Conservation (phyloP, 2,329 filamentous ascomycete species). For the Diaporthe ilicicola region DNA sequence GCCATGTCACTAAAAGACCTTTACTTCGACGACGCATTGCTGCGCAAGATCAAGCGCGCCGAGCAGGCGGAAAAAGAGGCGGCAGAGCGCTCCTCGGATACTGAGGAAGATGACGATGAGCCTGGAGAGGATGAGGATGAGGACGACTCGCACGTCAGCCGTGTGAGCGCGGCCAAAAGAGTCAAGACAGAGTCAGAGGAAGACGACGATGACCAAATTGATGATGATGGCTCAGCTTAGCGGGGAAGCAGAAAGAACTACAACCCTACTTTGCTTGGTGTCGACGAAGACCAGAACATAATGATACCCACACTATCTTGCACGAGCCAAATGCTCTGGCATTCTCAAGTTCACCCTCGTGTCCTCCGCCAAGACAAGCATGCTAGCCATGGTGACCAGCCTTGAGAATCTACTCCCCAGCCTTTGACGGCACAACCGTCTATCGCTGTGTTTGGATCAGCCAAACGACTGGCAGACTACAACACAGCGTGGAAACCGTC, state of each 20-base stretch:
- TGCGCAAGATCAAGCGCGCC: conserved; percentile 66
- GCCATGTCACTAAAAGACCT: conserved; percentile 60
- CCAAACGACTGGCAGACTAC: too few species aligned
- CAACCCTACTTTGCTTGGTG: neutral
- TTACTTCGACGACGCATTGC: conserved; percentile 62
- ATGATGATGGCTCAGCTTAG: neutral
- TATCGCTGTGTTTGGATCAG: too few species aligned
- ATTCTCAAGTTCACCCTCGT: neutral
- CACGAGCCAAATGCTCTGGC: neutral
- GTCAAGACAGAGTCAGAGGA: conserved; percentile 40
- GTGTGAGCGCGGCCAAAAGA: neutral
- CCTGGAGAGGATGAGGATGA: conserved; percentile 33
- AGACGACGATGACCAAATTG: neutral
- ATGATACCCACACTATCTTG: conserved; percentile 6
- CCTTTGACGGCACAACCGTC: too few species aligned
- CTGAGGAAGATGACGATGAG: conserved; percentile 46
- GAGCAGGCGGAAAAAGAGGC: conserved; percentile 52
- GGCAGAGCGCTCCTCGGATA: conserved; percentile 53
- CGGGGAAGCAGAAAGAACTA: too few species aligned
- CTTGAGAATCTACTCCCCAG: neutral
- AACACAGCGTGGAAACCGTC: too few species aligned
- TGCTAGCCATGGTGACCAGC: too few species aligned
- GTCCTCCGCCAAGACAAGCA: neutral
- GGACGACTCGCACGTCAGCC: neutral
- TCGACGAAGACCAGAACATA: neutral